These are phyloP conservation scores for Exophiala xenobiotica DNA, from an alignment of 2,329 filamentous ascomycete species.

Conservation along the genomic window DNA sequence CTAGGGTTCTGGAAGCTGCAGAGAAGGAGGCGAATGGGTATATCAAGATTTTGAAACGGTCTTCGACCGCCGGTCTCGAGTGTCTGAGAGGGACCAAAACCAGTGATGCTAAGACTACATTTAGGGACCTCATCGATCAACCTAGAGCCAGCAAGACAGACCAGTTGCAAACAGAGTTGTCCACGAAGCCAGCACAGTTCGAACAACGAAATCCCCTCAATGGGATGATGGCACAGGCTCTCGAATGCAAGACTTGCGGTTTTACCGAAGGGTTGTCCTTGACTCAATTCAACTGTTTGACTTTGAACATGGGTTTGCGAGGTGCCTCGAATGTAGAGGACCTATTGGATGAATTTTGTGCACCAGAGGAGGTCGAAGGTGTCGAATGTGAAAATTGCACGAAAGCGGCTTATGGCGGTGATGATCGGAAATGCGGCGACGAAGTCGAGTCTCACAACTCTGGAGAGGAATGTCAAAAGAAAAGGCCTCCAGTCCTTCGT, in stretches of 20 bases:
- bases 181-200: constrained; percentile 18
- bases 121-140: background rate
- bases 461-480: background rate
- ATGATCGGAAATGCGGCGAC: background rate
- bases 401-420: constrained; percentile 28
- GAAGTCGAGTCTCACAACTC: too few species aligned
- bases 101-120: too few species aligned
- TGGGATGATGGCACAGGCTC: constrained; percentile 81
- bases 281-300: constrained; percentile 91
- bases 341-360: constrained; percentile 79
- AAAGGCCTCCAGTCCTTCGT: constrained; percentile 60
- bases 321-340: constrained; percentile 71
- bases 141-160: background rate
- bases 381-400: constrained; percentile 94
- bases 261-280: constrained; percentile 85
- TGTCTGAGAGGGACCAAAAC: constrained; percentile 12
- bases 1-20: constrained; percentile 80
- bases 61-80: constrained; percentile 21
- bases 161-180: background rate
- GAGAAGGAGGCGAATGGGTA: constrained; percentile 68
- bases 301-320: constrained; percentile 71
- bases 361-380: constrained; percentile 79
- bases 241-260: constrained; percentile 81
- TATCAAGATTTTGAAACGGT: constrained; percentile 12
- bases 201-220: constrained; percentile 75